Evolutionary conservation across 345 rosid genomes (phyloP).

Genomic region (Gynandropsis gynandra): DNA sequence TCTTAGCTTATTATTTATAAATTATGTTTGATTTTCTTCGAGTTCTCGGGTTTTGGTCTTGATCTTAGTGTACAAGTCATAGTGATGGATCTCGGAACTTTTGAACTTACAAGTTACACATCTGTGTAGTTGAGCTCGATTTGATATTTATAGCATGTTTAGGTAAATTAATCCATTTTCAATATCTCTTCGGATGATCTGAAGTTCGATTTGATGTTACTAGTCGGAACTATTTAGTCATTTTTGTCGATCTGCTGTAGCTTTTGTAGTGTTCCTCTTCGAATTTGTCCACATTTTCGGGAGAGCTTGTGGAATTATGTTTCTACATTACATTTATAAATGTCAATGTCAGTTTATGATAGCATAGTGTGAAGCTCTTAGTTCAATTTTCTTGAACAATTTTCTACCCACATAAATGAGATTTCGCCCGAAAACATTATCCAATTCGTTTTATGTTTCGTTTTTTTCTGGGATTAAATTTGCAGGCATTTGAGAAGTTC

Average conservation of each 20-base stretch:
- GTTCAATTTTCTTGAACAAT: too few species aligned
- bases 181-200: conserved; percentile 4
- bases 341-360: not conserved
- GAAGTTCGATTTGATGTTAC: not conserved
- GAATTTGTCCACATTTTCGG: too few species aligned
- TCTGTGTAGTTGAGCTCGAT: not conserved
- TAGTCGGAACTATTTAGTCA: too few species aligned
- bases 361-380: not conserved
- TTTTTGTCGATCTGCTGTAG: conserved; percentile 6
- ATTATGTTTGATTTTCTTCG: conserved; percentile 10
- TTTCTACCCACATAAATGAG: too few species aligned
- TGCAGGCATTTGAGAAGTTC: conserved; percentile 76
- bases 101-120: not conserved
- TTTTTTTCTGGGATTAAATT: not conserved
- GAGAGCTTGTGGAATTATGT: not conserved
- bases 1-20: not conserved
- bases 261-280: not conserved
- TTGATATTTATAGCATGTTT: conserved; percentile 4
- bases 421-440: too few species aligned
- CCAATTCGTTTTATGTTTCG: not conserved
- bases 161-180: not conserved
- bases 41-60: conserved; percentile 17
- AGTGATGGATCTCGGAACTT: not conserved
- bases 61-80: conserved; percentile 10
- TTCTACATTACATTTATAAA: not conserved